Conservation (phyloP, 2,329 filamentous ascomycete species). For the Periconia sp. region DNA sequence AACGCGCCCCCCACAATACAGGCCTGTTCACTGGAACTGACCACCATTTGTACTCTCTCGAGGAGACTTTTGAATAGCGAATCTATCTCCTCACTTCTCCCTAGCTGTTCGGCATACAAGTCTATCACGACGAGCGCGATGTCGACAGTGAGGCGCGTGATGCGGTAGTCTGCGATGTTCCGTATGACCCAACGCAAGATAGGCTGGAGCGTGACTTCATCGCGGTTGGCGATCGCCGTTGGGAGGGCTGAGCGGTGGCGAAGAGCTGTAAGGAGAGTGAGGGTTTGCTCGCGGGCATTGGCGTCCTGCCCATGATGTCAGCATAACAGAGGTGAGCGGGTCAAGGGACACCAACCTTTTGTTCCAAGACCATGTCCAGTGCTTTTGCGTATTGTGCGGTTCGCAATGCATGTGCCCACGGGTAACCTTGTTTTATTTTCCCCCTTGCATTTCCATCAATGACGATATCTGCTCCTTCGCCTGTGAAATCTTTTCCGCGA, state of each 20-base stretch:
- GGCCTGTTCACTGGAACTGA: conserved; percentile 83
- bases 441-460: conserved; percentile 76
- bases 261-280: conserved; percentile 83
- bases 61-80: conserved; percentile 72
- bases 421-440: conserved; percentile 67
- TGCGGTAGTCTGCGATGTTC: conserved; percentile 81
- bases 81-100: conserved; percentile 74
- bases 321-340: neutral
- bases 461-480: conserved; percentile 85
- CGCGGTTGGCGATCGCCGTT: conserved; percentile 77
- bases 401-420: conserved; percentile 84
- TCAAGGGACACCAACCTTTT: conserved; percentile 35
- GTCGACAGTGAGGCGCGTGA: conserved; percentile 82
- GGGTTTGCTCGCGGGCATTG: conserved; percentile 50
- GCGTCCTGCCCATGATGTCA: conserved; percentile 24
- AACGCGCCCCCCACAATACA: conserved; percentile 87
- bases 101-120: conserved; percentile 82
- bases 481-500: conserved; percentile 77
- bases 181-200: conserved; percentile 82
- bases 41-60: conserved; percentile 73
- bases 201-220: conserved; percentile 81
- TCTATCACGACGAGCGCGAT: conserved; percentile 83
- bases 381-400: conserved; percentile 78
- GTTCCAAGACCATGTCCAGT: conserved; percentile 75
- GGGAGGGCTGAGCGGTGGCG: conserved; percentile 86